Base-by-base conservation (phyloP, 805 yeast genomes). In the Saturnispora bothae region DNA sequence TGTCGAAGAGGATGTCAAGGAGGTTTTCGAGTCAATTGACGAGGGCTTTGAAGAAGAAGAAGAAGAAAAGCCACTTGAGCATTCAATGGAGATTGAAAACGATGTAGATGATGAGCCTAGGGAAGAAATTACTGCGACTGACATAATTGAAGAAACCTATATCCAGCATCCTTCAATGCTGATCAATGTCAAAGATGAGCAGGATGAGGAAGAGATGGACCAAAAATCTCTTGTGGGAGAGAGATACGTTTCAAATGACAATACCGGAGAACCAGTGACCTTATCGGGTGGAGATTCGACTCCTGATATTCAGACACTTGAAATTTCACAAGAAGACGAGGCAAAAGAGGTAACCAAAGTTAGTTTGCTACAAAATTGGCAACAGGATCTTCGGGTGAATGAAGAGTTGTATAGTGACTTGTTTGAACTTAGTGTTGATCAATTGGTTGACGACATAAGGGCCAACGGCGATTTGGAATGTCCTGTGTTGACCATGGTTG, bases 241-340 rank as follows among this genome's bases (percentile, higher is more conserved):
- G 25, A 10, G 25, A 8, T 10, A 22, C 10, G 25, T 22, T 8
- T 22, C 25, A 8, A 22, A 22, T 22, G 25, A 22, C 10, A 10
- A 22, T 22, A 22, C 25, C 10, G n/a, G n/a, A n/a, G n/a, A n/a
- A n/a, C n/a, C n/a, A n/a, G n/a, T n/a, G n/a, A n/a, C n/a, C n/a
- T n/a, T n/a, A n/a, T n/a, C n/a, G n/a, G 10, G 25, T 22, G 10
- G 10, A 22, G 12, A 42, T 23, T 42, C 43, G 2, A 46, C 49
- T 1, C 49, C 49, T 5, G 45, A 46, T 36, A 15, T 47, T 14
- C 34, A 41, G 16, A 38, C 31, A 14, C 37, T 47, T 5, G 45
- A 43, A 7, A 38, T 47, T 17, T n/a, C n/a, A n/a, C n/a, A n/a
- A n/a, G n/a, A n/a, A n/a, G 18, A 26, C 16, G 5, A 30, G 17